phyloP scores from a whole-genome alignment of 176 grass and related monocot genomes.

The Metroxylon sagu region DNA sequence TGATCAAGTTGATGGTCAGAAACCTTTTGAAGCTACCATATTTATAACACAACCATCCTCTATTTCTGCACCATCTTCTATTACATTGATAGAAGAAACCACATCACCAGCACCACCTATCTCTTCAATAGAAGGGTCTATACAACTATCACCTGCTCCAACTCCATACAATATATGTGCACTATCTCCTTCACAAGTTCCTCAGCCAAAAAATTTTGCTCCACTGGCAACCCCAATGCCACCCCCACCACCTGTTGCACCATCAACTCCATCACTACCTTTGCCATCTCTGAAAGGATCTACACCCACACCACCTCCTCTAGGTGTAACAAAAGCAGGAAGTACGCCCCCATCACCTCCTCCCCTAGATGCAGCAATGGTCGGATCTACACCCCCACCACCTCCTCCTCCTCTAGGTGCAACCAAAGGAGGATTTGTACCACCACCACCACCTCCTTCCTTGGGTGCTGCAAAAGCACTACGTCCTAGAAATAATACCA shows the following conservation, averaged over 20 bases:
- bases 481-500: conserved; percentile 19
- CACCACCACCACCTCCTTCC: conserved; percentile 33
- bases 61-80: conserved; percentile 2
- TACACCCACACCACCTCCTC: background rate
- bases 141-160: conserved; percentile 3
- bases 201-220: no score
- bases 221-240: background rate
- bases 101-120: background rate
- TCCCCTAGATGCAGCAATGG: no score
- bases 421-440: conserved; percentile 11
- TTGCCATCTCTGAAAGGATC: background rate
- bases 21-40: conserved; percentile 6
- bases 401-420: background rate
- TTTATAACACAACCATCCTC: background rate
- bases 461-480: conserved; percentile 20
- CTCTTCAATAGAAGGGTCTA: background rate
- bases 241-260: background rate
- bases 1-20: background rate
- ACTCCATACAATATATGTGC: background rate
- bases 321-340: no score
- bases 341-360: background rate
- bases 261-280: no score
- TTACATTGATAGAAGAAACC: background rate
- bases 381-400: background rate
- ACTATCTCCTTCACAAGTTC: background rate